These are phyloP conservation scores for Pugionium cornutum DNA, from an alignment of 345 rosid species.

Conservation along the genomic window DNA sequence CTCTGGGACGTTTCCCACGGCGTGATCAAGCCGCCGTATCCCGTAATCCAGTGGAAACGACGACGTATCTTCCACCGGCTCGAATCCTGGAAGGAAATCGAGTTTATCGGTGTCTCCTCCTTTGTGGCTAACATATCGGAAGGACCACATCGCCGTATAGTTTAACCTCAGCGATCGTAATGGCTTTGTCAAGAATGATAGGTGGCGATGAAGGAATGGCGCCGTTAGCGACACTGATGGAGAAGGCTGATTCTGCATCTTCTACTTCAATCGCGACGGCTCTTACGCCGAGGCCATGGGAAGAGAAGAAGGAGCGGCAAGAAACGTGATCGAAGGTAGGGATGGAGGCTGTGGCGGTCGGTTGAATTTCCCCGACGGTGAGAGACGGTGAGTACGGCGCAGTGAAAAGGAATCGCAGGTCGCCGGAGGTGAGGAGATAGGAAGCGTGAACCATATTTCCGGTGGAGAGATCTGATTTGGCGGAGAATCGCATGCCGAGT, in stretches of 20 bases:
- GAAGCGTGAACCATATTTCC: constrained; percentile 84
- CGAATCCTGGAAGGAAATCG: constrained; percentile 65
- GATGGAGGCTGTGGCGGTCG: constrained; percentile 48
- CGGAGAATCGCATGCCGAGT: constrained; percentile 77
- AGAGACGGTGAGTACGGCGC: constrained; percentile 88
- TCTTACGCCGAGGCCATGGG: constrained; percentile 74
- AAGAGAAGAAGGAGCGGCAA: constrained; percentile 56
- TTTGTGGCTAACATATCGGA: constrained; percentile 69
- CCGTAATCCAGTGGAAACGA: constrained; percentile 77
- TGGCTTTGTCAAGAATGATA: constrained; percentile 44
- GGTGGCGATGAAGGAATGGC: constrained; percentile 62
- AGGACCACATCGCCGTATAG: constrained; percentile 87
- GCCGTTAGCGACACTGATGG: constrained; percentile 61
- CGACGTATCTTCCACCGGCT: constrained; percentile 48
- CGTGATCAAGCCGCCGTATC: constrained; percentile 74
- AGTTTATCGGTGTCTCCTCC: not conserved
- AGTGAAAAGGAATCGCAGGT: constrained; percentile 75
- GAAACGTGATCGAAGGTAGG: constrained; percentile 53
- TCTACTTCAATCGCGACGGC: constrained; percentile 74
- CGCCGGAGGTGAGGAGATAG: constrained; percentile 78
- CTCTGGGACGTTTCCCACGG: constrained; percentile 88
- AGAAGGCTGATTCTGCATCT: constrained; percentile 67
- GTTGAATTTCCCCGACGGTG: constrained; percentile 42
- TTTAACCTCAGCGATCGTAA: constrained; percentile 64
- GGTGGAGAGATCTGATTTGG: constrained; percentile 92